A percentile compares a stretch with the other conserved stretches of the same genome.
These are phyloP conservation scores for Russula ochroleuca DNA, from an alignment of 768 basidiomycete genomes.

Conservation along the genomic window DNA sequence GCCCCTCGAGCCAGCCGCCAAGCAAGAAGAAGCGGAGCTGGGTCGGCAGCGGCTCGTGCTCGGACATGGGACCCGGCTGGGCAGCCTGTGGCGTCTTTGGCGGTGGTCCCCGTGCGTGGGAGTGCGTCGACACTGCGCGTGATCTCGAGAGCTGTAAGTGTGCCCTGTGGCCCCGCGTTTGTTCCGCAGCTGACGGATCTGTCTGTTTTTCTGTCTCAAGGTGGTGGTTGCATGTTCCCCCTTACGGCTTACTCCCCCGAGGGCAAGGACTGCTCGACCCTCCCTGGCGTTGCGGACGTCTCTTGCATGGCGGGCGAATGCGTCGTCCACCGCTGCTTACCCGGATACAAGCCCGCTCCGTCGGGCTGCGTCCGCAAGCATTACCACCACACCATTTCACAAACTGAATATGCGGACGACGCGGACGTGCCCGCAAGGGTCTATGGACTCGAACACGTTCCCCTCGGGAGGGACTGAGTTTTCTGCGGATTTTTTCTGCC, in stretches of 20 bases:
- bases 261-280: conserved; percentile 48
- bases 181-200: too few species aligned
- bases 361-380: too few species aligned
- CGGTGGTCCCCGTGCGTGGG: conserved; percentile 40
- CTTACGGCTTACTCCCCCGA: conserved; percentile 31
- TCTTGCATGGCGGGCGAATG: conserved; percentile 45
- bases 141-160: conserved; percentile 53
- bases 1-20: conserved; percentile 32
- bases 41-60: conserved; percentile 33
- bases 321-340: conserved; percentile 43
- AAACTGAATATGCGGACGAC: too few species aligned
- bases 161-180: not conserved
- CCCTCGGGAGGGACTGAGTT: conserved; percentile 10
- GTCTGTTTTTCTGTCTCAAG: too few species aligned
- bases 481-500: too few species aligned
- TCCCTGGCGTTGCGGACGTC: conserved; percentile 47
- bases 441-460: conserved; percentile 31
- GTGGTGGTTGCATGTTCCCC: conserved; percentile 46
- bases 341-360: conserved; percentile 35
- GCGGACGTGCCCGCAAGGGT: conserved; percentile 18
- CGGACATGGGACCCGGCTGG: conserved; percentile 30
- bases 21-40: conserved; percentile 28
- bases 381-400: too few species aligned
- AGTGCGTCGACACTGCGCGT: conserved; percentile 45
- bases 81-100: conserved; percentile 45